Evolutionary conservation across 2,329 filamentous ascomycete genomes (phyloP), one percentile per base, ranked within the genome.

Genomic region (Sarocladium brachiariae): DNA sequence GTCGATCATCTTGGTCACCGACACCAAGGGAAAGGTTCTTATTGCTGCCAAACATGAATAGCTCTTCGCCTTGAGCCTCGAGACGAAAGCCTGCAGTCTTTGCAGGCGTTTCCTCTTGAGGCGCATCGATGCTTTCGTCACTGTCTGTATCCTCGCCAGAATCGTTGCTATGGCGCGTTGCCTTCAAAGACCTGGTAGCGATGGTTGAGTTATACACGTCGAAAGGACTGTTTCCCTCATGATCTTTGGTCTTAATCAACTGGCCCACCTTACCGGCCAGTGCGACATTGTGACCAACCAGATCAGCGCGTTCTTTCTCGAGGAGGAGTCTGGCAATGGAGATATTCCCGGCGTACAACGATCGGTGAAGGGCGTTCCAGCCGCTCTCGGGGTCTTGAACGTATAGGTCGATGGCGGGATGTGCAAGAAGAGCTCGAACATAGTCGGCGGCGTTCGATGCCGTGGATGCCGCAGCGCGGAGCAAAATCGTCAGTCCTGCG

Each of bases 41-140:
- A 69, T 96, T 99, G 68, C 91, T 97, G 47, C 93, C 93, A 67
- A 97, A 96, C 1, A 89, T 86, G 61, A 89, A 97, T 1, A 96
- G 72, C 62, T 99, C 93, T 60, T 96, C 89, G 8, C 89, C 92
- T 23, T 59, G 53, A 3, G 58, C 53, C 16, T 59, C 56, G 19
- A 53, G 53, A 6, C 54, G 55, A 19, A 49, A 38, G 31, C 55
- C 52, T 47, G 58, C 53, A 2, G 56, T 53, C 9, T 41, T 27
- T 25, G 56, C 61, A 27, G 50, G 16, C 30, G 52, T 23, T 37
- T 35, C 30, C 5, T 35, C 5, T 10, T 23, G 18, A n/a, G 31
- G 8, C 10, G 14, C 18, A 16, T 49, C 46, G 19, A 35, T n/a
- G 35, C 80, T 76, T 8, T 80, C 77, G 4, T 72, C 76, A 50